These are phyloP conservation scores for Zizania palustris DNA, from an alignment of 202 grass and related monocot species.

Conservation along the genomic window DNA sequence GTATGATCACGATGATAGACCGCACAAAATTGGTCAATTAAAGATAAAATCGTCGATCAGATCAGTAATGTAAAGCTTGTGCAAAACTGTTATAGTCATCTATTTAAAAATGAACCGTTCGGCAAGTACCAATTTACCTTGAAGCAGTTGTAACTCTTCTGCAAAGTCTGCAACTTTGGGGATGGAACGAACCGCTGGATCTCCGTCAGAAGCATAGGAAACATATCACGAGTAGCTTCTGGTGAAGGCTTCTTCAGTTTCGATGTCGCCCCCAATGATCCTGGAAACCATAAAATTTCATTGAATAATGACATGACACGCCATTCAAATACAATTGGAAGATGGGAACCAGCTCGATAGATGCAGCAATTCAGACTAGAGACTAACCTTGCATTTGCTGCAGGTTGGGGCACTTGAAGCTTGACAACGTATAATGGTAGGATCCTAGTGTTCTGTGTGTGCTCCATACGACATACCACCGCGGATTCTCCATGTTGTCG, in stretches of 20 bases:
- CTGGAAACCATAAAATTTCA: constrained; percentile 33
- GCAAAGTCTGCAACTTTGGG: constrained; percentile 39
- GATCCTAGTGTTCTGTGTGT: constrained; percentile 76
- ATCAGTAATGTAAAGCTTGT: not conserved
- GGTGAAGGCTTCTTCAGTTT: constrained; percentile 26
- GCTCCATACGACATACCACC: constrained; percentile 83
- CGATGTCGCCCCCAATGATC: constrained; percentile 27
- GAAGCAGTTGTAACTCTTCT: constrained; percentile 50
- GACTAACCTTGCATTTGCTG: constrained; percentile 37
- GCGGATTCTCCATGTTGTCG: constrained; percentile 60
- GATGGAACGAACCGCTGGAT: constrained; percentile 51
- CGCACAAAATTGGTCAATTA: not conserved
- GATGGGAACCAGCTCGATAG: not conserved
- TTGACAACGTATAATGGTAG: constrained; percentile 80
- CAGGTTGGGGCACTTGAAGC: constrained; percentile 62
- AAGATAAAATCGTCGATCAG: not conserved
- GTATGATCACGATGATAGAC: not conserved
- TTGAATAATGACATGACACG: not conserved
- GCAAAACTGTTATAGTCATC: not conserved
- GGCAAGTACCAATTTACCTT: constrained; percentile 52
- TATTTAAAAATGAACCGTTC: not conserved
- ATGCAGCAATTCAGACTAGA: constrained; percentile 7
- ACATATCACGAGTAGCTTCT: constrained; percentile 34
- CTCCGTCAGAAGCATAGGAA: constrained; percentile 67
- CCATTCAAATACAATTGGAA: not conserved